Conservation (phyloP, 441 rosid genomes). For the Manihot esculenta region DNA sequence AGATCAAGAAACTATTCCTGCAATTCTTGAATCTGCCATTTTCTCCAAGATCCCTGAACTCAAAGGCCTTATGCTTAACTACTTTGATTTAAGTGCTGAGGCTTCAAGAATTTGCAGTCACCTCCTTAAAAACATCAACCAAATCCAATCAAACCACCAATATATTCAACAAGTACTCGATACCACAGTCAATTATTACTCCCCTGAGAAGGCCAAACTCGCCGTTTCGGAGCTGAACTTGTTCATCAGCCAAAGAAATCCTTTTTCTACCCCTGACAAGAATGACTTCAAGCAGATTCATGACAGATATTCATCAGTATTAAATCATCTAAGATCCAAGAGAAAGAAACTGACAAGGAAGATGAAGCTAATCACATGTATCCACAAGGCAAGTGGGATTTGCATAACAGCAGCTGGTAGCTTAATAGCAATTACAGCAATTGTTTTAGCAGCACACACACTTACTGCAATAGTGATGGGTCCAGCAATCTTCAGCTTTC, state of each 20-base stretch:
- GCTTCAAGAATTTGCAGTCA: conserved; percentile 40
- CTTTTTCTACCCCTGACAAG: conserved; percentile 30
- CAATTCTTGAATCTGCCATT: conserved; percentile 33
- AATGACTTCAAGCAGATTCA: conserved; percentile 32
- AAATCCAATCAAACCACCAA: conserved; percentile 23
- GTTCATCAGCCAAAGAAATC: conserved; percentile 24
- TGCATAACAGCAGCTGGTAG: conserved; percentile 38
- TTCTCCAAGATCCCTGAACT: conserved; percentile 34
- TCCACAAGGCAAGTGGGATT: conserved; percentile 32
- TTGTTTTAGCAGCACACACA: conserved; percentile 37
- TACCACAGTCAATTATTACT: conserved; percentile 9
- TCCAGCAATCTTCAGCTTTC: conserved; percentile 31
- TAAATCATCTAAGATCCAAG: conserved; percentile 29
- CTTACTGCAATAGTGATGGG: conserved; percentile 32
- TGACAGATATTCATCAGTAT: conserved; percentile 24
- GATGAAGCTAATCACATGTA: conserved; percentile 27
- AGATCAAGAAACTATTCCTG: conserved; percentile 33
- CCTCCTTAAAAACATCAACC: conserved; percentile 32
- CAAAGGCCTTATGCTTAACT: conserved; percentile 30
- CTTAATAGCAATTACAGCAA: conserved; percentile 26
- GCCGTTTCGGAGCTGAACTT: conserved; percentile 22
- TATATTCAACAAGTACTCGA: conserved; percentile 28
- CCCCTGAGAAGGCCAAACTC: conserved; percentile 9
- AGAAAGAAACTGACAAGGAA: conserved; percentile 33
- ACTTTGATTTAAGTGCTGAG: conserved; percentile 43